Percentiles rank a stretch among this genome's conserved stretches.
Conservation (phyloP, 441 rosid genomes). For the Pelargonium australe region DNA sequence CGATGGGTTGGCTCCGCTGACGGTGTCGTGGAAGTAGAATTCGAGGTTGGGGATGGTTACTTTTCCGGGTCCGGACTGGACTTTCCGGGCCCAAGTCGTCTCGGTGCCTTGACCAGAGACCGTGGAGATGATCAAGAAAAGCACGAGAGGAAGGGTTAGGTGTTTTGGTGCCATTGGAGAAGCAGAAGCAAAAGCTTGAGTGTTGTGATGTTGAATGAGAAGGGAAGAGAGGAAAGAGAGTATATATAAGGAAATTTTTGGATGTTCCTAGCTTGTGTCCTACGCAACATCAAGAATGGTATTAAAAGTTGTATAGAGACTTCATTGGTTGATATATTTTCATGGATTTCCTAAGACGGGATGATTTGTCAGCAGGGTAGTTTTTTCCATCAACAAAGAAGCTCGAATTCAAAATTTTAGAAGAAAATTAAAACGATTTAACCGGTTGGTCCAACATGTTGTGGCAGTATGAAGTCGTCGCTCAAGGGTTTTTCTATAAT, state of each 20-base stretch:
- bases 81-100: not conserved
- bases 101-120: no score
- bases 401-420: no score
- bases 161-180: not conserved
- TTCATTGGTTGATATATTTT: no score
- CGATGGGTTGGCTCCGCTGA: not conserved
- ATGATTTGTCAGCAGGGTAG: no score
- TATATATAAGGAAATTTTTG: not conserved
- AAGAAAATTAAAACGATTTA: no score
- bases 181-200: not conserved
- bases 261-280: not conserved
- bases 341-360: no score
- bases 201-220: not conserved
- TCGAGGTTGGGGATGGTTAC: not conserved
- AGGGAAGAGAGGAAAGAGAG: not conserved
- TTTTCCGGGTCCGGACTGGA: not conserved
- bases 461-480: no score
- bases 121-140: not conserved
- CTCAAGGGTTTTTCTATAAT: not conserved
- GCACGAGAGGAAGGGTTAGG: not conserved
- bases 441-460: no score
- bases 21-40: conserved; percentile 5
- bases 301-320: no score
- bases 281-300: not conserved
- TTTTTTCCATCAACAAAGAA: no score